Conservation (phyloP, 805 yeast species). For the Lipomyces orientalis region DNA sequence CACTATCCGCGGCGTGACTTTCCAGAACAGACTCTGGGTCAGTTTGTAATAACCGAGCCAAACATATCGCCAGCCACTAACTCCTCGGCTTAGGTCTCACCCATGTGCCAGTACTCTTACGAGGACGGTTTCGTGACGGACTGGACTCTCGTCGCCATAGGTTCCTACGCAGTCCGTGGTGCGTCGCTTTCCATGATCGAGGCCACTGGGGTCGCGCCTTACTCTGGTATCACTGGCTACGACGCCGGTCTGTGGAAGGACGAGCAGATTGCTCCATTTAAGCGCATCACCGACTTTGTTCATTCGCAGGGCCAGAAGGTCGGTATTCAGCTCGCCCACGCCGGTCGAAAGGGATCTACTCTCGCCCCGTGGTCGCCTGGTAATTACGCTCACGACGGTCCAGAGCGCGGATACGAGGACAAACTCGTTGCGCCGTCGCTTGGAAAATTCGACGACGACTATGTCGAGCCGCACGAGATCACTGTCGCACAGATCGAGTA, state of each 20-base stretch:
- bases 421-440: slow-evolving; percentile 56
- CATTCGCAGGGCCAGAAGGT: slow-evolving; percentile 52
- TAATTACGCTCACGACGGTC: slow-evolving; percentile 30
- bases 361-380: slow-evolving; percentile 42
- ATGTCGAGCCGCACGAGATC: slow-evolving; percentile 50
- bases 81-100: slow-evolving; percentile 28
- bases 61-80: slow-evolving; percentile 49
- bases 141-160: slow-evolving; percentile 59
- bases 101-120: slow-evolving; percentile 56
- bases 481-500: slow-evolving; percentile 49
- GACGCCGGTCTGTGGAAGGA: slow-evolving; percentile 60
- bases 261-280: slow-evolving; percentile 53
- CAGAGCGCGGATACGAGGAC: slow-evolving; percentile 42
- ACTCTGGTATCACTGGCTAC: slow-evolving; percentile 53
- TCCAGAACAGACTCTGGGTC: slow-evolving; percentile 57
- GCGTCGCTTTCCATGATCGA: slow-evolving; percentile 58
- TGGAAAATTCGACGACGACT: slow-evolving; percentile 41
- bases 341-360: slow-evolving; percentile 57
- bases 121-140: slow-evolving; percentile 51
- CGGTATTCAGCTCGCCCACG: slow-evolving; percentile 63
- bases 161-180: slow-evolving; percentile 55
- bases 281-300: slow-evolving; percentile 50
- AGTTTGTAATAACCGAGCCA: slow-evolving; percentile 43
- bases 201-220: slow-evolving; percentile 51
- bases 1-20: slow-evolving; percentile 48